phyloP scores from a whole-genome alignment of 805 yeast genomes.

The Kodamaea sagamina region DNA sequence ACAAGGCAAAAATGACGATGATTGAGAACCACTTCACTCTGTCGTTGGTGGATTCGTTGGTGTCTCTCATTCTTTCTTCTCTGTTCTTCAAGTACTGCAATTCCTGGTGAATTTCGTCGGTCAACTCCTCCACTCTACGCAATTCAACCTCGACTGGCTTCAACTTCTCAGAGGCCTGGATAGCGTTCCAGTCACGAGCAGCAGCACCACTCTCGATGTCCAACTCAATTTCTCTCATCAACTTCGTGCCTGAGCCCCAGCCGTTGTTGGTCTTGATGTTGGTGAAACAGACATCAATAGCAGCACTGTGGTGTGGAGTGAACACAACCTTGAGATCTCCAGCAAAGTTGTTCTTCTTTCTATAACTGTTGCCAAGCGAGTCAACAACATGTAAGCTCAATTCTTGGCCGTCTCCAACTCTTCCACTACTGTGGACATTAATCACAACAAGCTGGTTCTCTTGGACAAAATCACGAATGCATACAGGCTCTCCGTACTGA shows the following conservation, averaged over 20 bases:
- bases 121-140: slow-evolving; percentile 81
- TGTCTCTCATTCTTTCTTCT: slow-evolving; percentile 92
- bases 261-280: slow-evolving; percentile 42
- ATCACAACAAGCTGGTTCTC: slow-evolving; percentile 88
- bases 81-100: slow-evolving; percentile 81
- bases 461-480: slow-evolving; percentile 89
- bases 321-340: slow-evolving; percentile 77
- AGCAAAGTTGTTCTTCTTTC: slow-evolving; percentile 71
- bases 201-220: slow-evolving; percentile 95
- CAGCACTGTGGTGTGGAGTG: slow-evolving; percentile 77
- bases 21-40: slow-evolving; percentile 89
- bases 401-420: slow-evolving; percentile 82
- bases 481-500: slow-evolving; percentile 57
- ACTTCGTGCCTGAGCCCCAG: slow-evolving; percentile 17
- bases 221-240: slow-evolving; percentile 73
- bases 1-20: slow-evolving; percentile 63
- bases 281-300: slow-evolving; percentile 90
- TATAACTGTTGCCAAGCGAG: slow-evolving; percentile 78
- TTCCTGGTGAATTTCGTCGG: slow-evolving; percentile 78
- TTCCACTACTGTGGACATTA: slow-evolving; percentile 72
- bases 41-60: slow-evolving; percentile 93
- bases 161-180: slow-evolving; percentile 89
- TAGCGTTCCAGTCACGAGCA: slow-evolving; percentile 96
- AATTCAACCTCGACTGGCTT: slow-evolving; percentile 91
- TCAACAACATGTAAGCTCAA: slow-evolving; percentile 71